Percentiles rank a stretch among this genome's conserved stretches.
Conservation (phyloP, 805 yeast species). For the Candida quercuum region DNA sequence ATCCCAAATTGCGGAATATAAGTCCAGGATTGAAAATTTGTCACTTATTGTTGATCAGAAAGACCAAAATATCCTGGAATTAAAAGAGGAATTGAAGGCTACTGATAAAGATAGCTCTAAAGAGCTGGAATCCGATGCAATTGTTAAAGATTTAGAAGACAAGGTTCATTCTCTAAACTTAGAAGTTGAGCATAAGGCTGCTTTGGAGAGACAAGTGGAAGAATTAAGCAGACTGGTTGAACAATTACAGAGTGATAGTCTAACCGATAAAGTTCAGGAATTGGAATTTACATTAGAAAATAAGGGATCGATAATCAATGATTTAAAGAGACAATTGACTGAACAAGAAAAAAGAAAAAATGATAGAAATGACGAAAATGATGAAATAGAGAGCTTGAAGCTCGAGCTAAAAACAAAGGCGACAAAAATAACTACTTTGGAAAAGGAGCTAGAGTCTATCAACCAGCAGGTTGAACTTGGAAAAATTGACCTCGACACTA, state of each 20-base stretch:
- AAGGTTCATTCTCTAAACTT: constrained; percentile 3
- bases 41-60: neutral
- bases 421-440: neutral
- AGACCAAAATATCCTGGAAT: constrained; percentile 1
- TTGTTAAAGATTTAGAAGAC: constrained; percentile 2
- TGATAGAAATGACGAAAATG: neutral
- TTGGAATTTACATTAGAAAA: constrained; percentile 14
- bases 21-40: neutral
- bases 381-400: neutral
- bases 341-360: neutral
- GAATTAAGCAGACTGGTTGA: constrained; percentile 2
- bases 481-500: too few relatives aligned
- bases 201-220: constrained; percentile 1
- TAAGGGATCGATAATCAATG: constrained; percentile 16
- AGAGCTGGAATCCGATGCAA: constrained; percentile 2
- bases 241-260: constrained; percentile 3
- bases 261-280: constrained; percentile 15
- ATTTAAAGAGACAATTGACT: constrained; percentile 8
- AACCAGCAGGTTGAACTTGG: neutral
- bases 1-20: neutral
- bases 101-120: neutral
- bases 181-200: constrained; percentile 2
- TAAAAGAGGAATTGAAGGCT: constrained; percentile 1
- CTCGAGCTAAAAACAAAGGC: neutral
- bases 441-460: neutral